Evolutionary conservation across 1,284 basidiomycete species (phyloP), one percentile per base, ranked within the genome.

Genomic region (Neotropicomus parvogracilis): DNA sequence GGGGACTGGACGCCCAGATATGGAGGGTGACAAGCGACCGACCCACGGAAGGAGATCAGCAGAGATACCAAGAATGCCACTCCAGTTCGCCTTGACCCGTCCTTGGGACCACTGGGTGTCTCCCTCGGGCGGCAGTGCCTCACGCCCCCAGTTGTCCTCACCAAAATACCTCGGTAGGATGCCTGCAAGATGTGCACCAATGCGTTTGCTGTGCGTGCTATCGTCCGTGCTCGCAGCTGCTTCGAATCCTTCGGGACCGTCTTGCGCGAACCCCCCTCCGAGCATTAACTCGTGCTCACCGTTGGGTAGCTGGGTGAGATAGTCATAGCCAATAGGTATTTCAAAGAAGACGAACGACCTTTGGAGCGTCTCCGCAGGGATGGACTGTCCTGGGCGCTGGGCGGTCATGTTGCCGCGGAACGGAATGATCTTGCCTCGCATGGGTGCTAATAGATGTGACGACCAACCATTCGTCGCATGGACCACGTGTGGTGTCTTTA

Each of bases 401-500:
- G 77, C 69, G 21, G 76, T 68, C 69, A 79, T 76, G 50, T 70
- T 71, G 2, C 73, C 78, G 2, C 79, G 72, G 3, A 73, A 66
- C 2, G 79, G 77, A 17, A 75, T 61, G 52, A 81, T 68, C 50
- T 73, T 76, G 37, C 64, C 62, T 28, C 73, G 72, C 53, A 75
- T 59, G 1, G 68, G 64, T 16, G 60, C 54, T 46, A 80, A 58
- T 28, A 84, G 69, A 49, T 81, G 74, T 0, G 77, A 75, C 9
- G 69, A 69, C 70, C 81, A 83, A 34, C 69, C 80, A 53, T 83
- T 83, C 14, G 81, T 83, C 1, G 80, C 80, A 56, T 83, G 81
- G 16, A 83, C 64, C 32, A 84, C 64, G 55, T 77, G 75, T 7
- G 62, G 57, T 0, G 78, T 65, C 24, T 52, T 59, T 19, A 78